These are phyloP conservation scores for Gastrolobium bilobum DNA, from an alignment of 306 rosid species.

Conservation along the genomic window DNA sequence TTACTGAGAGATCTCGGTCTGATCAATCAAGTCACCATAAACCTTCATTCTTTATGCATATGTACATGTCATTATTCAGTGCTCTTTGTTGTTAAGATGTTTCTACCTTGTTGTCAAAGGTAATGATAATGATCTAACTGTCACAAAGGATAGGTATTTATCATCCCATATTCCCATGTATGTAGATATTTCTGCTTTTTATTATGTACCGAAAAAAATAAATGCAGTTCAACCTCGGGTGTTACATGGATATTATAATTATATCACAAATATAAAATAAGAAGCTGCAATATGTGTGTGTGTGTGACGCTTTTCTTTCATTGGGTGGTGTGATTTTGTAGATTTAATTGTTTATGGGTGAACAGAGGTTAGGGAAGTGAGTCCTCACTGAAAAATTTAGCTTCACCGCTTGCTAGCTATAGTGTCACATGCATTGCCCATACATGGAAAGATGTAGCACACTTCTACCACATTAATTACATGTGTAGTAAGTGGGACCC, in stretches of 20 bases:
- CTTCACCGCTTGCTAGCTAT: constrained; percentile 47
- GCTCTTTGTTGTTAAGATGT: constrained; percentile 14
- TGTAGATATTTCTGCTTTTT: constrained; percentile 2
- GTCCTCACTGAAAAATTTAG: constrained; percentile 39
- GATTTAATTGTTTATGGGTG: constrained; percentile 31
- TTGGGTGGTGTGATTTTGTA: constrained; percentile 34
- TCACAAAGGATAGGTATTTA: constrained; percentile 11
- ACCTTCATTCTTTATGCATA: not conserved
- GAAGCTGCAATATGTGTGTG: constrained; percentile 22
- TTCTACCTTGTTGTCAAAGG: constrained; percentile 34
- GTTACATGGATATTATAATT: constrained; percentile 43
- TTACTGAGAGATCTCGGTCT: not conserved
- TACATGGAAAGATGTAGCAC: constrained; percentile 48
- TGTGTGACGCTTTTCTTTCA: not conserved
- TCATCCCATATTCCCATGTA: constrained; percentile 33
- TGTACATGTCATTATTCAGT: not conserved
- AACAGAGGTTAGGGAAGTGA: constrained; percentile 15
- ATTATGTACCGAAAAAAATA: not conserved
- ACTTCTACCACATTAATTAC: constrained; percentile 48
- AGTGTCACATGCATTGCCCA: constrained; percentile 64
- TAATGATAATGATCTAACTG: constrained; percentile 4
- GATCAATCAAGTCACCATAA: not conserved
- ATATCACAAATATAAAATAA: constrained; percentile 2
- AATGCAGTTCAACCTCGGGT: constrained; percentile 14
- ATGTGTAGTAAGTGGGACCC: constrained; percentile 42